These are phyloP conservation scores for Heritiera fomes DNA, from an alignment of 345 rosid genomes.

Conservation along the genomic window DNA sequence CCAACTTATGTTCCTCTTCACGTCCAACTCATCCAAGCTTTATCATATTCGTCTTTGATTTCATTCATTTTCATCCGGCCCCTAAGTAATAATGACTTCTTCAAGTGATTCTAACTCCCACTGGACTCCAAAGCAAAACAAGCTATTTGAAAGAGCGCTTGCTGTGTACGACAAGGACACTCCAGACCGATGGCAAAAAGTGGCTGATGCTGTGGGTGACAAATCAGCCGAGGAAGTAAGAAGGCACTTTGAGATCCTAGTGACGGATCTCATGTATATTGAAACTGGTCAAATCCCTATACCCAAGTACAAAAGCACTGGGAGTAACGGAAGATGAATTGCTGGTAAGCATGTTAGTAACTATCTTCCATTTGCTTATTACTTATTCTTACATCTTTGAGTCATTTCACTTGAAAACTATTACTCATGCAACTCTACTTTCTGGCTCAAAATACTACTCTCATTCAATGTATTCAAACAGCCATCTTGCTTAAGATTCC, in stretches of 20 bases:
- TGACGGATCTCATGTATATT: constrained; percentile 66
- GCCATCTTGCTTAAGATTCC: not conserved
- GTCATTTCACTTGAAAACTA: not conserved
- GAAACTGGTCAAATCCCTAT: constrained; percentile 70
- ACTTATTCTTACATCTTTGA: not conserved
- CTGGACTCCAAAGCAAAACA: constrained; percentile 82
- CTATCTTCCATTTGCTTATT: not conserved
- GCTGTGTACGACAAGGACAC: constrained; percentile 81
- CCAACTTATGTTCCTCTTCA: not conserved
- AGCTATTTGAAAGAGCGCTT: constrained; percentile 82
- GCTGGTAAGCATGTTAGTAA: constrained; percentile 28
- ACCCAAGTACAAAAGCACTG: constrained; percentile 55
- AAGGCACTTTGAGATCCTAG: constrained; percentile 82
- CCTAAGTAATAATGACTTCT: constrained; percentile 31
- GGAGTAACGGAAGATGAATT: constrained; percentile 35
- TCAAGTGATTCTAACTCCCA: constrained; percentile 49
- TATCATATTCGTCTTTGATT: not conserved
- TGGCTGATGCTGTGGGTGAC: constrained; percentile 72
- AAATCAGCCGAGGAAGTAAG: constrained; percentile 83
- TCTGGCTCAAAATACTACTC: constrained; percentile 1
- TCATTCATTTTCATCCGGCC: not conserved
- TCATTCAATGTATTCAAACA: not conserved
- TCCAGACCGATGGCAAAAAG: constrained; percentile 93
- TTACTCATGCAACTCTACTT: not conserved
- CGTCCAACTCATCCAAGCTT: not conserved